Conservation (phyloP, 2,329 filamentous ascomycete genomes). For the Aspergillus bombycis region DNA sequence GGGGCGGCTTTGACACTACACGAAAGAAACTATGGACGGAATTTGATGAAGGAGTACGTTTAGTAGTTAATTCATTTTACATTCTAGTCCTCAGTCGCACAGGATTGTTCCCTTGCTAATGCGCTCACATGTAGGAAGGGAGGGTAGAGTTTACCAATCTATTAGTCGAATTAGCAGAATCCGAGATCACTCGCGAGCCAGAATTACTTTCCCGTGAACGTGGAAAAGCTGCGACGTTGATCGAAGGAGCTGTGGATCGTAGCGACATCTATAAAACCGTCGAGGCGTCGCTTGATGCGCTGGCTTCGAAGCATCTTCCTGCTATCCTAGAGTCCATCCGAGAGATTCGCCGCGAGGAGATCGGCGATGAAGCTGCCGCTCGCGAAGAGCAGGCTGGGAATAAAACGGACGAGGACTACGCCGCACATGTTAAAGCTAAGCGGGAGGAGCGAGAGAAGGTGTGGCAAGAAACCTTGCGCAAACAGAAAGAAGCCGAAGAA, state of each 20-base stretch:
- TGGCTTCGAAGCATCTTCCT: constrained; percentile 58
- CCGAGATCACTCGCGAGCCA: constrained; percentile 65
- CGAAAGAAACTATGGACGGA: constrained; percentile 64
- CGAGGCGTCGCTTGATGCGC: constrained; percentile 56
- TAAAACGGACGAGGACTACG: constrained; percentile 65
- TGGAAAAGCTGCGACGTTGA: constrained; percentile 63
- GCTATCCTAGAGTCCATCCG: constrained; percentile 58
- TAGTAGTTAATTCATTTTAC: constrained; percentile 7
- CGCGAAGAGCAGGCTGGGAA: constrained; percentile 59
- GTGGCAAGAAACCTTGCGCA: constrained; percentile 54
- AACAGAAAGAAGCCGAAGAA: constrained; percentile 55
- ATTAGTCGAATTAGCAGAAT: constrained; percentile 59
- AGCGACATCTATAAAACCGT: constrained; percentile 64
- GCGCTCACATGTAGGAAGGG: constrained; percentile 46
- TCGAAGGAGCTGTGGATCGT: constrained; percentile 66
- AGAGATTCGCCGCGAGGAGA: constrained; percentile 59
- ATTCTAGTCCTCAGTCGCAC: not conserved
- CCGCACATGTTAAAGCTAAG: constrained; percentile 55
- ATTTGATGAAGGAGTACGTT: constrained; percentile 57
- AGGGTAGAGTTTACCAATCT: constrained; percentile 56
- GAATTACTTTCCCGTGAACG: constrained; percentile 64
- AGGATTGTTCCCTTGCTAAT: constrained; percentile 12
- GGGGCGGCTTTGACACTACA: constrained; percentile 65
- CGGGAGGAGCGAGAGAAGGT: constrained; percentile 55
- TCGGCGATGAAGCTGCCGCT: constrained; percentile 59